Evolutionary conservation across 73 alveolate genomes (phyloP).

Genomic region (Uronychia binucleata): DNA sequence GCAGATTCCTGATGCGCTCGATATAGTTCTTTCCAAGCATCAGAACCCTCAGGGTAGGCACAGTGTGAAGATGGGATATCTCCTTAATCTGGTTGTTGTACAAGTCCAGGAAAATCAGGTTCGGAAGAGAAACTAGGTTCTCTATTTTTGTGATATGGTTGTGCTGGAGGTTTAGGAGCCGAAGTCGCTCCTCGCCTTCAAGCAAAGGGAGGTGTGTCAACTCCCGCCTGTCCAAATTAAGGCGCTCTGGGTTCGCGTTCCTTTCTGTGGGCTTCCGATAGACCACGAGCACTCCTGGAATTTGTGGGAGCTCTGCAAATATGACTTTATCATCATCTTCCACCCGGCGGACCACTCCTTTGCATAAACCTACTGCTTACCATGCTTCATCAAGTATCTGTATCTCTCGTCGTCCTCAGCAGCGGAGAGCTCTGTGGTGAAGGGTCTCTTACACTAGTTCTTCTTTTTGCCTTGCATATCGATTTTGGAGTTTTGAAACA

Average conservation of each 20-base stretch:
- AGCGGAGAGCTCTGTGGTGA: too few species aligned
- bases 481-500: background rate
- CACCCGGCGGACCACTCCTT: constrained; percentile 80
- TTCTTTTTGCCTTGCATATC: background rate
- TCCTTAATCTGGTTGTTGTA: constrained; percentile 84
- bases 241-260: constrained; percentile 81
- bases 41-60: constrained; percentile 82
- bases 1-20: constrained; percentile 79
- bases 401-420: constrained; percentile 88
- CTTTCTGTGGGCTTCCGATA: constrained; percentile 90
- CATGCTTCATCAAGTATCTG: constrained; percentile 84
- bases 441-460: background rate
- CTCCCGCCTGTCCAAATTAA: constrained; percentile 86
- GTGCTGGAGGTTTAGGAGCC: constrained; percentile 79
- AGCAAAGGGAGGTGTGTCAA: constrained; percentile 90
- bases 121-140: constrained; percentile 88
- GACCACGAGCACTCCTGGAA: constrained; percentile 91
- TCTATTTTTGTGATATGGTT: constrained; percentile 87
- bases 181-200: constrained; percentile 94
- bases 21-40: constrained; percentile 88
- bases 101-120: constrained; percentile 86
- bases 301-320: constrained; percentile 89
- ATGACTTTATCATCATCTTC: constrained; percentile 91
- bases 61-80: constrained; percentile 84
- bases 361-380: constrained; percentile 24